Evolutionary conservation across 2,329 filamentous ascomycete genomes (phyloP).

Genomic region (Apiospora phragmitis): DNA sequence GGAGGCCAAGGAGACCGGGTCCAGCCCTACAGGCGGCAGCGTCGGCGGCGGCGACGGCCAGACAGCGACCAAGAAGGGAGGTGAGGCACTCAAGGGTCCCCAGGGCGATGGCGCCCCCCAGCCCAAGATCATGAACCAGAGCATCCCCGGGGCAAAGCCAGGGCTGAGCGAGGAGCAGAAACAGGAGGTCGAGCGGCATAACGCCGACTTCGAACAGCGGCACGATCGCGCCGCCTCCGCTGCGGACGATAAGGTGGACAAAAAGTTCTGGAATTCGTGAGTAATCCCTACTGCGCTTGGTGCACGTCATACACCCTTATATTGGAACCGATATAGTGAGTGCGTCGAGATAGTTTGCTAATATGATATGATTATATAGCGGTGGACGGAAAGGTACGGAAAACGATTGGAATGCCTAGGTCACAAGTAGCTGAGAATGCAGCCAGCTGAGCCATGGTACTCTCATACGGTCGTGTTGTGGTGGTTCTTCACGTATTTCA

Average conservation of each 20-base stretch:
- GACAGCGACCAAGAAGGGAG: slow-evolving; percentile 26
- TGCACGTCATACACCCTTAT: not conserved
- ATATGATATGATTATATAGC: not conserved
- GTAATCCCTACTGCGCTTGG: not conserved
- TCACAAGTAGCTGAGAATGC: too few relatives aligned
- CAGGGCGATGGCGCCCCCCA: slow-evolving; percentile 35
- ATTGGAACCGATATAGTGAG: not conserved
- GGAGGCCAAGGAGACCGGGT: slow-evolving; percentile 39
- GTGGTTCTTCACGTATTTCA: too few relatives aligned
- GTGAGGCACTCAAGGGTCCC: slow-evolving; percentile 34
- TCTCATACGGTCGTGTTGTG: not conserved
- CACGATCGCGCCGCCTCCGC: slow-evolving; percentile 48
- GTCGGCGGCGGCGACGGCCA: slow-evolving; percentile 23
- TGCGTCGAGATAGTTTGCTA: not conserved
- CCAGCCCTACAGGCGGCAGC: slow-evolving; percentile 29
- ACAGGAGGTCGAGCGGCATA: slow-evolving; percentile 59
- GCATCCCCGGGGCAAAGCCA: slow-evolving; percentile 37
- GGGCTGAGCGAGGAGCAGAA: slow-evolving; percentile 51
- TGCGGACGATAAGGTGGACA: slow-evolving; percentile 52
- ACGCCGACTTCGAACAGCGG: slow-evolving; percentile 55
- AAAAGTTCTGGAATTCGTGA: slow-evolving; percentile 37
- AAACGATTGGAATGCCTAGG: slow-evolving; percentile 11
- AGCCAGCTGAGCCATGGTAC: not conserved
- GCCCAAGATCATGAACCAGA: slow-evolving; percentile 54
- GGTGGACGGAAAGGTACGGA: not conserved